Evolutionary conservation across 2,329 filamentous ascomycete species (phyloP).

Genomic region (Penicillium sp.): DNA sequence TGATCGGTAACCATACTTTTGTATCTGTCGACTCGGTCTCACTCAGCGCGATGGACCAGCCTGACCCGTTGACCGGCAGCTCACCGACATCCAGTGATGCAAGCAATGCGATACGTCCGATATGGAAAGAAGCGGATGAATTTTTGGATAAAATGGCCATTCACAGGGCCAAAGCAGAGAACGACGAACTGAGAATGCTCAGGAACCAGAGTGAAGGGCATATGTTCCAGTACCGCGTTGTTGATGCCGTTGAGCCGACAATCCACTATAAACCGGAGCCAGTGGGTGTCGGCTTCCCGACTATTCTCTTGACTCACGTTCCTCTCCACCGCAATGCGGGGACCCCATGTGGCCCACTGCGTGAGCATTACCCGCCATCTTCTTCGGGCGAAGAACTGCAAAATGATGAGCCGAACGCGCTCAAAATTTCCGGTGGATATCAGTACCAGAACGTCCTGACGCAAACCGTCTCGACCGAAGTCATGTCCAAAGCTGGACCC

Average conservation of each 20-base stretch:
- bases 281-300: constrained; percentile 67
- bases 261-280: constrained; percentile 23
- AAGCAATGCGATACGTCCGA: constrained; percentile 56
- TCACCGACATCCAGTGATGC: constrained; percentile 44
- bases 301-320: constrained; percentile 86
- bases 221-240: constrained; percentile 60
- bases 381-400: constrained; percentile 59
- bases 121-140: constrained; percentile 75
- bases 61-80: constrained; percentile 51
- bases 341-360: constrained; percentile 82
- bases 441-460: constrained; percentile 96
- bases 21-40: constrained; percentile 90
- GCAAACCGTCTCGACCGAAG: constrained; percentile 70
- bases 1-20: constrained; percentile 93
- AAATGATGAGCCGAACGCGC: constrained; percentile 72
- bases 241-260: constrained; percentile 57
- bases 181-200: constrained; percentile 67
- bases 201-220: constrained; percentile 61
- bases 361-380: constrained; percentile 79
- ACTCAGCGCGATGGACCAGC: constrained; percentile 71
- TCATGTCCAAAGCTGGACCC: constrained; percentile 72
- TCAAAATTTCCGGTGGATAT: constrained; percentile 76
- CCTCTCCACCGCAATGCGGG: constrained; percentile 80
- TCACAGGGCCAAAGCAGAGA: constrained; percentile 67
- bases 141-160: constrained; percentile 71